A percentile compares a stretch with the other conserved stretches of the same genome.
These are phyloP conservation scores for Clarkia xantiana DNA, from an alignment of 345 rosid genomes.

Conservation along the genomic window DNA sequence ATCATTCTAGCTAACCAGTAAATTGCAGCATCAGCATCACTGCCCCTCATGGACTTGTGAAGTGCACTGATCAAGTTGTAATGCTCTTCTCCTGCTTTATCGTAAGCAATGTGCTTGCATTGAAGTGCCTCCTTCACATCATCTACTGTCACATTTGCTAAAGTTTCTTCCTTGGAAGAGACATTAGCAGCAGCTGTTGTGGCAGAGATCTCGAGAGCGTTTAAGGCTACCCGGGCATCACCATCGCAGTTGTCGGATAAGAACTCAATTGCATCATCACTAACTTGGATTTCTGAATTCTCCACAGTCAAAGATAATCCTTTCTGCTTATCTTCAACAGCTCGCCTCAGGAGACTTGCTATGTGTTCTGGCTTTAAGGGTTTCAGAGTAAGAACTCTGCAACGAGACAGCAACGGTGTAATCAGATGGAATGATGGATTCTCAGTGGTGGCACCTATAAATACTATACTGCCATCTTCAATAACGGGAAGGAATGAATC, in stretches of 20 bases:
- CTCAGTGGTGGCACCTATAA: conserved; percentile 81
- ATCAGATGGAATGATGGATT: conserved; percentile 79
- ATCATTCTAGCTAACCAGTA: conserved; percentile 82
- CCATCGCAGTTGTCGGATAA: conserved; percentile 60
- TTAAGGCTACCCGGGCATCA: conserved; percentile 72
- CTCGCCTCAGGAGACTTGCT: conserved; percentile 34
- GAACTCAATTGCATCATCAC: conserved; percentile 34
- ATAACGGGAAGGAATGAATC: conserved; percentile 75
- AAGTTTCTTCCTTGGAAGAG: neutral
- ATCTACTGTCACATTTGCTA: conserved; percentile 24
- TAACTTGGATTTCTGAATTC: conserved; percentile 16
- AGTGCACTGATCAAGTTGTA: conserved; percentile 72
- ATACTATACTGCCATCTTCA: conserved; percentile 75
- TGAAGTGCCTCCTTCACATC: conserved; percentile 81
- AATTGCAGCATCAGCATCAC: conserved; percentile 62
- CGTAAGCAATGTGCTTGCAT: conserved; percentile 69
- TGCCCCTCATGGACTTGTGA: conserved; percentile 81
- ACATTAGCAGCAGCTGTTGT: conserved; percentile 31
- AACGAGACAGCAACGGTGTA: conserved; percentile 63
- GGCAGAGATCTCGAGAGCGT: conserved; percentile 60
- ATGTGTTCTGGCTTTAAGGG: conserved; percentile 51
- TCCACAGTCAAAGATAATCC: conserved; percentile 28
- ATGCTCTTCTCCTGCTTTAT: conserved; percentile 73
- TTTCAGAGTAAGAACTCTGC: conserved; percentile 48
- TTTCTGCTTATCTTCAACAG: conserved; percentile 24